Evolutionary conservation across 768 basidiomycete genomes (phyloP).

Genomic region (Tulasnella sp.): DNA sequence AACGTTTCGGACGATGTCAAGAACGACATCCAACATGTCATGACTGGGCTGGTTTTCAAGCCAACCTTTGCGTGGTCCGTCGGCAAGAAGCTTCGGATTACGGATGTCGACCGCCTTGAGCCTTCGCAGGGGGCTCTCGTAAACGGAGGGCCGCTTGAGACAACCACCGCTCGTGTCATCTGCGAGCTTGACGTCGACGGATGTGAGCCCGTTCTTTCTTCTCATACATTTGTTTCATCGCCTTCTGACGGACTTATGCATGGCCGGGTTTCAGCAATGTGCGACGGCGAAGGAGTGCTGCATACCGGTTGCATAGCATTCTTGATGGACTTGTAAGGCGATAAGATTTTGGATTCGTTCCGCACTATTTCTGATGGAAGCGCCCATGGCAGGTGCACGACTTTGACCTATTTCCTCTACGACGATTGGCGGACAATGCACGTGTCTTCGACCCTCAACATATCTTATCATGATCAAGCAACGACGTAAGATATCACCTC

Average conservation of each 20-base stretch:
- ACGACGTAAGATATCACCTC: background rate
- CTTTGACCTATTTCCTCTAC: slow-evolving; percentile 12
- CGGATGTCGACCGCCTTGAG: background rate
- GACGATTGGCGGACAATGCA: slow-evolving; percentile 10
- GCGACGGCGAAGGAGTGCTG: background rate
- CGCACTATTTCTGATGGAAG: background rate
- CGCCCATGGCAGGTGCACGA: background rate
- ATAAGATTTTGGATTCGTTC: background rate
- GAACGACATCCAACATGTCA: background rate
- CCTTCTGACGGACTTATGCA: background rate
- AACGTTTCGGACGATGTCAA: background rate
- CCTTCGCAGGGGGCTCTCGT: background rate
- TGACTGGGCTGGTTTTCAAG: background rate
- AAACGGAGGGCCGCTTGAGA: background rate
- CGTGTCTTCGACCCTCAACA: slow-evolving; percentile 17
- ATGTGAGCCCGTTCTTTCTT: background rate
- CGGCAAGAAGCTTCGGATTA: background rate
- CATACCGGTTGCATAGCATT: slow-evolving; percentile 17
- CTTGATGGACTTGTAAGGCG: slow-evolving; percentile 19
- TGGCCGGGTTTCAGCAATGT: background rate
- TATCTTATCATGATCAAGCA: slow-evolving; percentile 9
- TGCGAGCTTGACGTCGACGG: background rate
- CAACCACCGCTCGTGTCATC: background rate
- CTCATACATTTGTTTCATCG: background rate
- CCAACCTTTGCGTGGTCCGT: background rate